Evolutionary conservation across 2,329 filamentous ascomycete species (phyloP).

Genomic region (Ophiosphaerella korrae): DNA sequence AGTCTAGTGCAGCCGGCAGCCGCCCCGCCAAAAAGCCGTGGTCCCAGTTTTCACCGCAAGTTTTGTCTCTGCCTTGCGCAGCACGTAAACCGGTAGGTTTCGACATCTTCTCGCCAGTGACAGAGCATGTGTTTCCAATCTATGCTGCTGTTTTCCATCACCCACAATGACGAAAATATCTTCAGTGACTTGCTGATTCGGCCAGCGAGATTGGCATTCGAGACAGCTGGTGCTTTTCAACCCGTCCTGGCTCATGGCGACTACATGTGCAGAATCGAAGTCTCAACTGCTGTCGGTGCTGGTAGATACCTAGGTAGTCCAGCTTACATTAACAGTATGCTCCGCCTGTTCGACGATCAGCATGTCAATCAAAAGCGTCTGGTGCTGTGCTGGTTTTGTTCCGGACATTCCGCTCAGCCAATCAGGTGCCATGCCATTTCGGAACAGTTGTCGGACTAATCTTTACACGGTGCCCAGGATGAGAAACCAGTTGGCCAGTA

Average conservation of each 20-base stretch:
- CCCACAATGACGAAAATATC: too few species aligned
- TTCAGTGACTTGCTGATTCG: too few species aligned
- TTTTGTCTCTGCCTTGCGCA: conserved; percentile 33
- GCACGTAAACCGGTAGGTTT: neutral
- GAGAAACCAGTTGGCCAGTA: neutral
- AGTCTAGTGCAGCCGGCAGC: conserved; percentile 1
- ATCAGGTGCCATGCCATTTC: neutral
- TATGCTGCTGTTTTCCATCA: too few species aligned
- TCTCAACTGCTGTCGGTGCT: too few species aligned
- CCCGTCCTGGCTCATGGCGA: too few species aligned
- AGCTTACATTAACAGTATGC: too few species aligned
- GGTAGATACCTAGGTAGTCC: too few species aligned
- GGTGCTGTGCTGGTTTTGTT: neutral
- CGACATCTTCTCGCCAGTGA: too few species aligned
- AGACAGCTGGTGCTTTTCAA: too few species aligned
- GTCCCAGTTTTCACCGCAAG: conserved; percentile 26
- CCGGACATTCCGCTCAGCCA: conserved; percentile 1
- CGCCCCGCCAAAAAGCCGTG: conserved; percentile 8
- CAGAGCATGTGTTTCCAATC: neutral
- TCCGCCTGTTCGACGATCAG: too few species aligned
- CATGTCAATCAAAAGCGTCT: neutral
- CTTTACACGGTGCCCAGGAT: neutral
- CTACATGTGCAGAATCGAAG: too few species aligned
- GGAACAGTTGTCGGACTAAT: conserved; percentile 12
- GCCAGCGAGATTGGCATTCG: too few species aligned